phyloP scores from a whole-genome alignment of 1,139 yeast genomes.

The Geotrichum fermentans region DNA sequence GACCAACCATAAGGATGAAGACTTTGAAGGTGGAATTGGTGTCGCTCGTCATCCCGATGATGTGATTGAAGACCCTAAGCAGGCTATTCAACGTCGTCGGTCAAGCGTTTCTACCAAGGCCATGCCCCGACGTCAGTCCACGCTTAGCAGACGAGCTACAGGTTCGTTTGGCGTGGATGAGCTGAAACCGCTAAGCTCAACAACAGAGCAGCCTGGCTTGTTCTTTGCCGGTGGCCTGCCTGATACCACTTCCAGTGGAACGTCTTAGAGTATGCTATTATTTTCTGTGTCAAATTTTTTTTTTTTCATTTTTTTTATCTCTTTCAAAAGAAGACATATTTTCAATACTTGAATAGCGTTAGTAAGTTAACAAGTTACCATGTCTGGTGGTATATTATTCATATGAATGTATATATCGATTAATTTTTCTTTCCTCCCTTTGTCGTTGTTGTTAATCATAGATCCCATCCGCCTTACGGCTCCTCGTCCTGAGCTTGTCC shows the following conservation, averaged over 20 bases:
- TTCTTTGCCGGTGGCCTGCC: slow-evolving; percentile 39
- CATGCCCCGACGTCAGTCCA: slow-evolving; percentile 13
- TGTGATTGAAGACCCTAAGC: slow-evolving; percentile 26
- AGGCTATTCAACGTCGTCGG: slow-evolving; percentile 32
- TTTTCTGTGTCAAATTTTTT: slow-evolving; percentile 1
- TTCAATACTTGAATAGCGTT: too few relatives aligned
- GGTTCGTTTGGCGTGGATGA: slow-evolving; percentile 36
- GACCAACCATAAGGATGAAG: slow-evolving; percentile 37
- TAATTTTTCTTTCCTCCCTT: too few relatives aligned
- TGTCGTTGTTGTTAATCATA: slow-evolving; percentile 4
- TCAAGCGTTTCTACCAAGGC: slow-evolving; percentile 27
- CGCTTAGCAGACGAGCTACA: slow-evolving; percentile 32
- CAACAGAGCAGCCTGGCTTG: slow-evolving; percentile 24
- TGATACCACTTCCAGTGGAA: slow-evolving; percentile 30
- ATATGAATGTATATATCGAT: neutral
- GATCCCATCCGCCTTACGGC: slow-evolving; percentile 4
- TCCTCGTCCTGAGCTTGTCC: slow-evolving; percentile 39
- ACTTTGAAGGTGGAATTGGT: slow-evolving; percentile 31
- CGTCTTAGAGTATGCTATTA: neutral
- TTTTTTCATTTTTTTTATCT: slow-evolving; percentile 1
- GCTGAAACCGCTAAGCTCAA: slow-evolving; percentile 28
- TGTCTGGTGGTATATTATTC: neutral
- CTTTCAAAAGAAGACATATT: too few relatives aligned
- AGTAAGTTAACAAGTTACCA: too few relatives aligned
- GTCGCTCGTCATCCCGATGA: slow-evolving; percentile 37